These are phyloP conservation scores for Cercospora zeina DNA, from an alignment of 2,329 filamentous ascomycete genomes.

Conservation along the genomic window DNA sequence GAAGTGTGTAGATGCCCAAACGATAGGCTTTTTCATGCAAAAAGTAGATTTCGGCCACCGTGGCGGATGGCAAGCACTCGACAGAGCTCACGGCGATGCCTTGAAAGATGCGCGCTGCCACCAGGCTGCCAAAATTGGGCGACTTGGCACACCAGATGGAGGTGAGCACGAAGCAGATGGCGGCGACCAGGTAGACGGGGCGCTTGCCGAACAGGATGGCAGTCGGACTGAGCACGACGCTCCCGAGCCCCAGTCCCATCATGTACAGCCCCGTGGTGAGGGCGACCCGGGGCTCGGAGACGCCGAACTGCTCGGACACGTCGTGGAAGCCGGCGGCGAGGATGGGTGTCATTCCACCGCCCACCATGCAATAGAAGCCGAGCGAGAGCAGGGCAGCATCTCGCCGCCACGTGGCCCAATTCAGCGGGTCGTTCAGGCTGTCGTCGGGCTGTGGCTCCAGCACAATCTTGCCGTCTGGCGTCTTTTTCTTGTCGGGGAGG, in stretches of 20 bases:
- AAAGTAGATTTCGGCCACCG: constrained; percentile 95
- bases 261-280: constrained; percentile 91
- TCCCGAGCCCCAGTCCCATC: constrained; percentile 86
- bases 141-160: constrained; percentile 85
- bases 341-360: constrained; percentile 87
- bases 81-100: constrained; percentile 86
- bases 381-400: constrained; percentile 78
- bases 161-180: constrained; percentile 73
- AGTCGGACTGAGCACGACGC: constrained; percentile 80
- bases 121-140: constrained; percentile 74
- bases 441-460: constrained; percentile 91
- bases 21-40: constrained; percentile 90
- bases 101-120: constrained; percentile 81
- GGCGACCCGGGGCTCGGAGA: constrained; percentile 71
- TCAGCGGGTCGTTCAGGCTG: constrained; percentile 84
- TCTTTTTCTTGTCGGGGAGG: constrained; percentile 65
- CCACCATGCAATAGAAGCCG: constrained; percentile 89
- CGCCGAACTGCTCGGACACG: constrained; percentile 66
- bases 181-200: constrained; percentile 79
- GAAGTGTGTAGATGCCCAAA: constrained; percentile 86
- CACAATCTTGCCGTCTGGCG: constrained; percentile 78
- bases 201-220: constrained; percentile 90
- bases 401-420: constrained; percentile 82
- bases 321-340: constrained; percentile 86
- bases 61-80: constrained; percentile 88